phyloP scores from a whole-genome alignment of 2,329 filamentous ascomycete genomes.

The Diaporthe humulicola region DNA sequence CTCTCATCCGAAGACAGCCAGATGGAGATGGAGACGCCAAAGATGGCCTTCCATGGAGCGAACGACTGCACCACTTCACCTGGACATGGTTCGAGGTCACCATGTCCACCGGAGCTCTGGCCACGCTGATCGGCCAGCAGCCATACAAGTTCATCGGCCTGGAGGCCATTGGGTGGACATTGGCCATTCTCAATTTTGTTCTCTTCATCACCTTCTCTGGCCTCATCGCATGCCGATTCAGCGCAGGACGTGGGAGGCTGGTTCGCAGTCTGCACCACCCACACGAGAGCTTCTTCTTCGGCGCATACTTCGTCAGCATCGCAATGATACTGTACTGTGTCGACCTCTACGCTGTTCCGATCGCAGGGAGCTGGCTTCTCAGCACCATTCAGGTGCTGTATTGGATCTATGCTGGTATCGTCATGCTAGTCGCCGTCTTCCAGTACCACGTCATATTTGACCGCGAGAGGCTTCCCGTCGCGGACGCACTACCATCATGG shows the following conservation, averaged over 20 bases:
- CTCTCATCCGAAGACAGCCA: neutral
- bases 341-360: slow-evolving; percentile 69
- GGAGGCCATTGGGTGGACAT: slow-evolving; percentile 59
- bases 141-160: slow-evolving; percentile 62
- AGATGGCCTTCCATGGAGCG: slow-evolving; percentile 11
- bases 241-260: slow-evolving; percentile 69
- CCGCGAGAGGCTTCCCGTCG: slow-evolving; percentile 57
- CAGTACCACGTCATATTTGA: slow-evolving; percentile 48
- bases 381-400: slow-evolving; percentile 61
- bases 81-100: slow-evolving; percentile 52
- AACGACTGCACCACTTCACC: slow-evolving; percentile 27
- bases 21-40: neutral
- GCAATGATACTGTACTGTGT: slow-evolving; percentile 76
- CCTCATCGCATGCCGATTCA: slow-evolving; percentile 70
- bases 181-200: slow-evolving; percentile 64
- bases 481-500: slow-evolving; percentile 67
- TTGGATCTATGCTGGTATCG: slow-evolving; percentile 62
- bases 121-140: slow-evolving; percentile 46
- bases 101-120: slow-evolving; percentile 52
- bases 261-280: slow-evolving; percentile 72
- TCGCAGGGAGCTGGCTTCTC: slow-evolving; percentile 63
- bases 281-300: slow-evolving; percentile 75
- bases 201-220: slow-evolving; percentile 63
- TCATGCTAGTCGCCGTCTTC: slow-evolving; percentile 48
- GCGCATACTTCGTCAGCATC: slow-evolving; percentile 72